phyloP scores from a whole-genome alignment of 768 basidiomycete genomes.

The Russula ochroleuca region DNA sequence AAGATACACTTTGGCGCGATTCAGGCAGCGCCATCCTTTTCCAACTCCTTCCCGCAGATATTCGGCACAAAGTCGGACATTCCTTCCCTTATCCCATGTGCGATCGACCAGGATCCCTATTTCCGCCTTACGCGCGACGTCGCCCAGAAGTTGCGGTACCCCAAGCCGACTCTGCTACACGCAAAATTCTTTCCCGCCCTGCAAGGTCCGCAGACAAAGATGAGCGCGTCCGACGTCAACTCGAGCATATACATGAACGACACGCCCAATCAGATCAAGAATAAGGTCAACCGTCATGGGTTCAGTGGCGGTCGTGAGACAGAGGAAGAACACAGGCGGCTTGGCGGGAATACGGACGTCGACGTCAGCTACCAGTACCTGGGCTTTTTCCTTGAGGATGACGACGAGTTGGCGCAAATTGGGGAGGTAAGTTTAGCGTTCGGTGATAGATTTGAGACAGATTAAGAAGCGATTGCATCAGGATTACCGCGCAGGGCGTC shows the following conservation, averaged over 20 bases:
- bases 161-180: conserved; percentile 88
- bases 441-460: background rate
- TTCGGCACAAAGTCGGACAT: conserved; percentile 79
- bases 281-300: conserved; percentile 93
- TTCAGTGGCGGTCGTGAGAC: conserved; percentile 95
- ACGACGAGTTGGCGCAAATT: conserved; percentile 74
- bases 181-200: conserved; percentile 98
- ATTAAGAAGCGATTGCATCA: conserved; percentile 34
- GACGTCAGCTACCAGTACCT: conserved; percentile 96
- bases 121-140: conserved; percentile 98
- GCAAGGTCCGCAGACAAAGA: conserved; percentile 97
- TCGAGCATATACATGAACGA: conserved; percentile 97
- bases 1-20: conserved; percentile 95
- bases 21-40: conserved; percentile 95
- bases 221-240: conserved; percentile 94
- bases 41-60: conserved; percentile 97
- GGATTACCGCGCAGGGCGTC: conserved; percentile 87
- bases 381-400: conserved; percentile 92
- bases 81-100: conserved; percentile 94
- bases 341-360: conserved; percentile 91
- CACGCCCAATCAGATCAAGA: conserved; percentile 88
- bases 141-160: conserved; percentile 90
- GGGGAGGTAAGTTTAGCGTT: conserved; percentile 54
- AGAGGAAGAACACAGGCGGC: conserved; percentile 86
- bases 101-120: conserved; percentile 96